Base-by-base conservation (phyloP, 1,284 basidiomycete genomes). In the Neotropicomus parvogracilis region DNA sequence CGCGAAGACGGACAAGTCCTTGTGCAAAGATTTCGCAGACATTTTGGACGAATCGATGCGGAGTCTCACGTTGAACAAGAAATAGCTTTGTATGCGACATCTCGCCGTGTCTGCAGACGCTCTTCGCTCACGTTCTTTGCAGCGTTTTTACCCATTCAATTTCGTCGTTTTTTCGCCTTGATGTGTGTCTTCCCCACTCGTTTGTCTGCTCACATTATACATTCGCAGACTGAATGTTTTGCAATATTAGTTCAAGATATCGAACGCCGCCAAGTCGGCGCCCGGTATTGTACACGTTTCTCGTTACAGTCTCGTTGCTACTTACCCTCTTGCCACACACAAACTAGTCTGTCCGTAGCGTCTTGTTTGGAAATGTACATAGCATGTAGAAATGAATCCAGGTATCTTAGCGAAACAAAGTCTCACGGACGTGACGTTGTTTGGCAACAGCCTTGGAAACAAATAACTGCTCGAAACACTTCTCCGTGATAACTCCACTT, bases 21-120 rank as follows among this genome's bases (percentile, higher is more conserved):
- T 64, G 53, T 59, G 63, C 49, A 56, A 46, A 17, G 31, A 45
- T 27, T 74, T 65, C 40, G 59, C 69, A 14, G 72, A 74, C 36
- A 57, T 77, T 20, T 65, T 84, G 57, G 82, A 82, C 66, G 81
- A 84, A 68, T 76, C 77, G 52, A 81, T 85, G 80, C 65, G 76
- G 55, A 77, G 74, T 57, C 64, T 83, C 69, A 82, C 69, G 54
- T 55, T 83, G 57, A 71, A 68, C 53, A 80, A 78, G 73, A 80
- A 79, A 64, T 64, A 40, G 52, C 12, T 6, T 13, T 38, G 32
- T 45, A 19, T 19, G 32, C 26, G 16, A 24, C 24, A 32, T n/a
- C 19, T 28, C 13, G 21, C 6, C 24, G 4, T 24, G 4, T 24
- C 7, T 14, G 31, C 6, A 13, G 7, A 19, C 19, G 6, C 16